phyloP scores from a whole-genome alignment of 495 filamentous ascomycete species.

The Aspergillus sparsus region DNA sequence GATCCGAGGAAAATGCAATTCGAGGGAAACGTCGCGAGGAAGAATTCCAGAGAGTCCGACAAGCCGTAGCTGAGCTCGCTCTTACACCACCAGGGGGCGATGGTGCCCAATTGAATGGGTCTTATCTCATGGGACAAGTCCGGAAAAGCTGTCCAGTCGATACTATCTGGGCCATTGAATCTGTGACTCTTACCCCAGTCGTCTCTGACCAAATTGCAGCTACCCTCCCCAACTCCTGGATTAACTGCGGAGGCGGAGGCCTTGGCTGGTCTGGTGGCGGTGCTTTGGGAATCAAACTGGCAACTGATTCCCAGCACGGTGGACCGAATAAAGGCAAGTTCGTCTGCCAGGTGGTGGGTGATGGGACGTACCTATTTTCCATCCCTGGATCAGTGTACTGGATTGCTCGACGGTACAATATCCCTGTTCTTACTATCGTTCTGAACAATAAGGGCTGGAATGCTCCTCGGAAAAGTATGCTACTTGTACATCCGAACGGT shows the following conservation, averaged over 20 bases:
- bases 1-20: conserved; percentile 43
- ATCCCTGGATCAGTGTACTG: conserved; percentile 92
- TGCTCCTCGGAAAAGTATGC: conserved; percentile 71
- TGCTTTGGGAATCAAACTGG: conserved; percentile 85
- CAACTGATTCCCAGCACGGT: conserved; percentile 59
- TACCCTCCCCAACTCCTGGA: conserved; percentile 76
- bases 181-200: conserved; percentile 78
- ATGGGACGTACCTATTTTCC: conserved; percentile 87
- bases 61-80: conserved; percentile 57
- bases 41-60: conserved; percentile 60
- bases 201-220: conserved; percentile 82
- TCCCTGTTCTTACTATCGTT: conserved; percentile 87
- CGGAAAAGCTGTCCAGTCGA: conserved; percentile 67
- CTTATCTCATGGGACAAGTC: conserved; percentile 67
- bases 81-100: conserved; percentile 50
- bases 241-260: conserved; percentile 93
- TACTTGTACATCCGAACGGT: conserved; percentile 83
- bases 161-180: conserved; percentile 84
- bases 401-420: conserved; percentile 82
- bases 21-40: conserved; percentile 60
- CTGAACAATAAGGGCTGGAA: conserved; percentile 97
- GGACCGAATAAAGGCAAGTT: conserved; percentile 73
- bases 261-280: conserved; percentile 95
- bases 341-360: conserved; percentile 89
- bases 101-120: conserved; percentile 67